Conservation (phyloP, 441 rosid genomes). For the Populus hybrid region DNA sequence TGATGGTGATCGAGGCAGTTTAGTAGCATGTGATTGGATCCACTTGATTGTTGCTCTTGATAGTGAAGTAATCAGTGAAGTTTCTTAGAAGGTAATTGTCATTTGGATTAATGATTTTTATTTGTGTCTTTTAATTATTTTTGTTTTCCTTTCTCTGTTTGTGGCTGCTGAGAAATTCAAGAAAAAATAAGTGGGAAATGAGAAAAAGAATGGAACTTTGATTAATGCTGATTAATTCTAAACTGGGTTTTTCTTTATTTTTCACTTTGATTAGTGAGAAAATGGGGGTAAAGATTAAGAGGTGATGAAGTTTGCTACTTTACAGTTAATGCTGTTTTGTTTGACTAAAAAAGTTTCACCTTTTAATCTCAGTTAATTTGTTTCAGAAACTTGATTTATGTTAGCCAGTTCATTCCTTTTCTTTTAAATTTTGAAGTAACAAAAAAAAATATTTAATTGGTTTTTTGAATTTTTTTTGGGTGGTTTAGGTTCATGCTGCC, state of each 20-base stretch:
- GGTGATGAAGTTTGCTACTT: background rate
- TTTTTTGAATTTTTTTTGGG: background rate
- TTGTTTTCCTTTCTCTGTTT: background rate
- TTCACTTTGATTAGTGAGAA: conserved; percentile 19
- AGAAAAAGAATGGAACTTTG: background rate
- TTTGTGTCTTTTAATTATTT: background rate
- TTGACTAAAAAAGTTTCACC: background rate
- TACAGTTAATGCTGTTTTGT: background rate
- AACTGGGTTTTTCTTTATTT: background rate
- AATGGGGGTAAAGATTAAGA: conserved; percentile 3
- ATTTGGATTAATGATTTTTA: background rate
- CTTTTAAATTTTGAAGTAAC: background rate
- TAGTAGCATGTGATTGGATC: conserved; percentile 27
- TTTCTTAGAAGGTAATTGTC: conserved; percentile 25
- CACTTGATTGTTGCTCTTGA: conserved; percentile 23
- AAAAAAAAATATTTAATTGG: background rate
- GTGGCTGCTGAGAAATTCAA: conserved; percentile 8
- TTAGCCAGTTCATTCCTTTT: background rate
- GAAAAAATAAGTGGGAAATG: background rate
- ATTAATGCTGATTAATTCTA: background rate
- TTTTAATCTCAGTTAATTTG: background rate
- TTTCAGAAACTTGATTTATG: background rate
- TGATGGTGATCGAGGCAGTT: conserved; percentile 19
- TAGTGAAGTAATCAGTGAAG: conserved; percentile 15
- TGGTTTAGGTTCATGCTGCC: conserved; percentile 20